A percentile compares a stretch with the other conserved stretches of the same genome.
phyloP scores from a whole-genome alignment of 2,329 filamentous ascomycete genomes.

The Colletotrichum sublineola region DNA sequence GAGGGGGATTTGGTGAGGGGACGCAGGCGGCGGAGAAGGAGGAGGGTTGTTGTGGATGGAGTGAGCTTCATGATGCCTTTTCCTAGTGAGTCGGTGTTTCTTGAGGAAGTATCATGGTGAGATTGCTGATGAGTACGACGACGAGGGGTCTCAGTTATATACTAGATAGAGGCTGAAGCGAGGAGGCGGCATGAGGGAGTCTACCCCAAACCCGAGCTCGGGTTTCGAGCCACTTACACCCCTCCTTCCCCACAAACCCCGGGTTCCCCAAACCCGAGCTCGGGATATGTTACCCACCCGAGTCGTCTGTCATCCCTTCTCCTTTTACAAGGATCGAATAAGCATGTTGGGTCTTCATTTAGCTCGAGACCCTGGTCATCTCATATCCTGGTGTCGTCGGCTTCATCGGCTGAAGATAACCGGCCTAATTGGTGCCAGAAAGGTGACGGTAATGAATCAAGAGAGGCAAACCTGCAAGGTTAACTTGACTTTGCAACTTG shows the following conservation, averaged over 20 bases:
- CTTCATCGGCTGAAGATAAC: too few species aligned
- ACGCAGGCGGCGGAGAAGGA: not conserved
- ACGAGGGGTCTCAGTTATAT: not conserved
- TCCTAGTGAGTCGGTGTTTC: not conserved
- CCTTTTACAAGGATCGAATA: not conserved
- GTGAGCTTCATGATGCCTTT: not conserved
- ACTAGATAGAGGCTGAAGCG: constrained; percentile 1
- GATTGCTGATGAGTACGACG: not conserved
- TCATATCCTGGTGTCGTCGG: not conserved
- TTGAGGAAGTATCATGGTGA: not conserved
- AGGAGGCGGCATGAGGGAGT: not conserved
- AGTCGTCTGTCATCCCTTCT: not conserved
- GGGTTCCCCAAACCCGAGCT: constrained; percentile 48
- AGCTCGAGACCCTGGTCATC: rapidly evolving
- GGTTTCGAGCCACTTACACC: constrained; percentile 22
- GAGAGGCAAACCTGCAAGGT: too few species aligned
- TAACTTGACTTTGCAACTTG: too few species aligned
- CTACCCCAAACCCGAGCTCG: constrained; percentile 47
- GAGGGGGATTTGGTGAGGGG: not conserved
- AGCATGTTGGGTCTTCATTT: not conserved
- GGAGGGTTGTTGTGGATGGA: not conserved
- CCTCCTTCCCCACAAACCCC: not conserved
- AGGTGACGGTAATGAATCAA: too few species aligned
- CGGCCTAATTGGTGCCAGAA: too few species aligned
- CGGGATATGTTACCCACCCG: constrained; percentile 45